Base-by-base conservation (phyloP, 306 rosid genomes). In the Leucaena leucocephala region DNA sequence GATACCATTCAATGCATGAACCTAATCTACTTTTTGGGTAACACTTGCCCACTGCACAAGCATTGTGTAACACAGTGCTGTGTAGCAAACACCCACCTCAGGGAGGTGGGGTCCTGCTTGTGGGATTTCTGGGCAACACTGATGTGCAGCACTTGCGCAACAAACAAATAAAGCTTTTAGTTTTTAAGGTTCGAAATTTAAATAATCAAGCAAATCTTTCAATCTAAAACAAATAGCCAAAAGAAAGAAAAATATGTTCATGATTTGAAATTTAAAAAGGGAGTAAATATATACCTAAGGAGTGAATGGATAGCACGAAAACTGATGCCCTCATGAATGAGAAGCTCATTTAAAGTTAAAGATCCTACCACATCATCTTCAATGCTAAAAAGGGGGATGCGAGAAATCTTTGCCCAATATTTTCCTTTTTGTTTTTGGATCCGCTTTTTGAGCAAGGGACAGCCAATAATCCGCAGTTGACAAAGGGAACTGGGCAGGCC, bases 401-500 rank as follows among this genome's bases (percentile, higher is more conserved):
- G n/a, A 68, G 72, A n/a, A 19, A 68, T 68, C 52, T 43, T 68
- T 21, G 8, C 19, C 54, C 73, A 42, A 12, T 11, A 48, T 21
- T 68, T 68, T 8, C 55, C 73, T 21, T 43, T 44, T 0, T 12
- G 55, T 0, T 42, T 68, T 5, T 44, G 54, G 38, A 14, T 21
- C 19, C 55, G 6, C 55, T 44, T 68, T 68, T 19, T 43, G 11
- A 68, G 73, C n/a, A 44, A 11, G n/a, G 54, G 55, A 44, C 73
- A 68, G 0, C 10, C 3, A 1, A 0, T 1, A 12, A 68, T 68
- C 6, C 2, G 1, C 11, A 68, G 35, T 1, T 1, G 8, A 50
- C 19, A 17, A 8, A 76, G 61, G 12, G 63, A 63, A 4, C 12
- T 12, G 15, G 72, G 80, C 3, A 76, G 45, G 13, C 80, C 80